Evolutionary conservation across 1,139 yeast genomes (phyloP).

Genomic region (Pneumocystis sp.): DNA sequence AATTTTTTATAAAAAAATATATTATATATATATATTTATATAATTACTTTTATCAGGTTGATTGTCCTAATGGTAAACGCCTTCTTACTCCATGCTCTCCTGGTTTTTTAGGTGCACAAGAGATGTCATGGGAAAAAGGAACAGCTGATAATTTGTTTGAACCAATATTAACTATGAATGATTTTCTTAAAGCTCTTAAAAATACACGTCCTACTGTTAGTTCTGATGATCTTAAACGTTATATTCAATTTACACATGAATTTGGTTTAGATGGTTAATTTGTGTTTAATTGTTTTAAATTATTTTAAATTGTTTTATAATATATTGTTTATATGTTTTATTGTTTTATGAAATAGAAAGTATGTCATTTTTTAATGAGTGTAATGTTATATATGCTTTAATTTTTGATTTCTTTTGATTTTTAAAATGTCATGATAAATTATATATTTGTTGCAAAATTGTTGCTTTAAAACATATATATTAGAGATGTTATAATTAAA

Average conservation of each 20-base stretch:
- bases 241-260: slow-evolving; percentile 77
- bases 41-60: slow-evolving; percentile 17
- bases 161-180: slow-evolving; percentile 79
- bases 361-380: too few relatives aligned
- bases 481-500: too few relatives aligned
- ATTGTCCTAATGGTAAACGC: slow-evolving; percentile 24
- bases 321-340: too few relatives aligned
- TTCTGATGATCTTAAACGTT: slow-evolving; percentile 62
- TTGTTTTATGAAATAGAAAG: too few relatives aligned
- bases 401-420: too few relatives aligned
- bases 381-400: too few relatives aligned
- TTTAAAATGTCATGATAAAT: too few relatives aligned
- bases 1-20: slow-evolving; percentile 13
- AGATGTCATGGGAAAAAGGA: slow-evolving; percentile 86
- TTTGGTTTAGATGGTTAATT: slow-evolving; percentile 26
- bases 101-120: slow-evolving; percentile 73
- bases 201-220: slow-evolving; percentile 92
- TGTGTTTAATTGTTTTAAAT: background rate
- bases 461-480: too few relatives aligned
- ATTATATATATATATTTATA: background rate
- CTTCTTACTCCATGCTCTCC: slow-evolving; percentile 89
- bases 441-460: too few relatives aligned
- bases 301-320: background rate
- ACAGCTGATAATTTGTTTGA: slow-evolving; percentile 79
- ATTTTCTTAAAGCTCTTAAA: slow-evolving; percentile 83